A percentile compares a stretch with the other conserved stretches of the same genome.
Conservation (phyloP, 2,329 filamentous ascomycete species). For the Trichoderma simmonsii region DNA sequence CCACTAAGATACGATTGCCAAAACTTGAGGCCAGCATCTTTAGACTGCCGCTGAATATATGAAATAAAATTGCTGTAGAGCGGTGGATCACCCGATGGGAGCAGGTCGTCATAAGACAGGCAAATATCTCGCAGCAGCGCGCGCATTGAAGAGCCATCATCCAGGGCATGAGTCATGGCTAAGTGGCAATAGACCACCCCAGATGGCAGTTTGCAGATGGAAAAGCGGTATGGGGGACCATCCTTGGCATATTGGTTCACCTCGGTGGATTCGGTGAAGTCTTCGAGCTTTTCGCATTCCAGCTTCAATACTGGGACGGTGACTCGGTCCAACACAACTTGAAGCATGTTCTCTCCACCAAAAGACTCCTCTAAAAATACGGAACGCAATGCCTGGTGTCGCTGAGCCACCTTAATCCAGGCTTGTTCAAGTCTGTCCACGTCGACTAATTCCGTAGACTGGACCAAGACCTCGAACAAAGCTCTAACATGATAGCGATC, state of each 20-base stretch:
- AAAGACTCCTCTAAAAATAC: background rate
- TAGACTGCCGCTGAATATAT: background rate
- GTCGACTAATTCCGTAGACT: background rate
- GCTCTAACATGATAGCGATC: background rate
- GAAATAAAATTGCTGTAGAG: background rate
- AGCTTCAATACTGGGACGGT: background rate
- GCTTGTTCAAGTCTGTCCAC: background rate
- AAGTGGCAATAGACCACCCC: background rate
- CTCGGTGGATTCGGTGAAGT: background rate
- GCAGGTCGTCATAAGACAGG: background rate
- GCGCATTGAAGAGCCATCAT: background rate
- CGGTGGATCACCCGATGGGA: background rate
- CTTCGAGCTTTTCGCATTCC: background rate
- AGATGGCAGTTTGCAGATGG: background rate
- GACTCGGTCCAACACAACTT: background rate
- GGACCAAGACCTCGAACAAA: background rate
- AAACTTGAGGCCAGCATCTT: background rate
- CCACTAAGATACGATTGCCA: background rate
- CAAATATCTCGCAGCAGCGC: background rate
- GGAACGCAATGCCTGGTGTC: background rate
- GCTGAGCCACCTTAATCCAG: background rate
- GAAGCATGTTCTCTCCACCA: background rate
- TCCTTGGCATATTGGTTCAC: background rate
- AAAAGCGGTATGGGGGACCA: background rate
- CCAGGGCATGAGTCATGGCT: background rate